A percentile compares a stretch with the other conserved stretches of the same genome.
Evolutionary conservation across 106 monocot genomes (phyloP).

Genomic region (Dendrobium huoshanense): DNA sequence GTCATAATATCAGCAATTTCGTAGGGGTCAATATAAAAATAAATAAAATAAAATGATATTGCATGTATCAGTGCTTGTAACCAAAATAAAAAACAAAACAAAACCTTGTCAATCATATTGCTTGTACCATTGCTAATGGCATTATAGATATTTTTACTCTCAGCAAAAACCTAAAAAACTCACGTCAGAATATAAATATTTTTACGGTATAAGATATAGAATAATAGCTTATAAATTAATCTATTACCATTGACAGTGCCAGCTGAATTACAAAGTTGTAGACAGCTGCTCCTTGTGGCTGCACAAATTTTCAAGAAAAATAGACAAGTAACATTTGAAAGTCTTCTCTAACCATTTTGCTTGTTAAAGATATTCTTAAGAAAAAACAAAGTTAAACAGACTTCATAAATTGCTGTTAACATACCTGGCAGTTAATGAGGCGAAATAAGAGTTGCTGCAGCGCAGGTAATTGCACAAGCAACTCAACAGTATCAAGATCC

Average conservation of each 20-base stretch:
- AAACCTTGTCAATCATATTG: slow-evolving; percentile 96
- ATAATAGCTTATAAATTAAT: background rate
- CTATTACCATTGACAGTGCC: slow-evolving; percentile 37
- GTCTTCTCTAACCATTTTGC: background rate
- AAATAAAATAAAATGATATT: background rate
- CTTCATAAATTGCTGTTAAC: background rate
- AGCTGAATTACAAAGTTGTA: slow-evolving; percentile 83
- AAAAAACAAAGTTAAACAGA: background rate
- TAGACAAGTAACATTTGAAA: background rate
- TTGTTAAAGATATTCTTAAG: background rate
- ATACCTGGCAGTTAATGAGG: slow-evolving; percentile 80
- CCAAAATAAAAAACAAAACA: background rate
- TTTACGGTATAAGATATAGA: background rate
- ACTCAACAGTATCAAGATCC: slow-evolving; percentile 67
- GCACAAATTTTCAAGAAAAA: slow-evolving; percentile 25
- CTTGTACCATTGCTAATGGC: slow-evolving; percentile 80
- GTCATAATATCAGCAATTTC: slow-evolving; percentile 8
- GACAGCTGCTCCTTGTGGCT: slow-evolving; percentile 84
- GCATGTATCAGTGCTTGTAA: too few relatives aligned
- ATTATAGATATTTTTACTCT: slow-evolving; percentile 78
- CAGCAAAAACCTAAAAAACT: slow-evolving; percentile 61
- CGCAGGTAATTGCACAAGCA: slow-evolving; percentile 88
- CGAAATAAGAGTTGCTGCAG: slow-evolving; percentile 84
- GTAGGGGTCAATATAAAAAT: background rate
- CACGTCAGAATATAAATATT: slow-evolving; percentile 4